Conservation (phyloP, 1,139 yeast genomes). For the Meyerozyma guilliermondii region DNA sequence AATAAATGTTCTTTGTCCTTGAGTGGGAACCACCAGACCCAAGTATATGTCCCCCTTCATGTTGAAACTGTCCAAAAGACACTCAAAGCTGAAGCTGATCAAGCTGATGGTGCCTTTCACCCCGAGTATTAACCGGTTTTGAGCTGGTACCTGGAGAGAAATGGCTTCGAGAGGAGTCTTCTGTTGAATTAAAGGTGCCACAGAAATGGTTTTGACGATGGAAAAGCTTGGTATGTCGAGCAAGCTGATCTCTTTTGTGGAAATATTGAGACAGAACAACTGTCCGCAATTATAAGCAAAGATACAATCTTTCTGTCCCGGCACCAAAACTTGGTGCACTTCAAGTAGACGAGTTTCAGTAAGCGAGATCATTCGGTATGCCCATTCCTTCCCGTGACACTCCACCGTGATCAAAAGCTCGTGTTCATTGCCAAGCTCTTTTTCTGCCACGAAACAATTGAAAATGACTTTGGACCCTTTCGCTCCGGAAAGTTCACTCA, state of each 20-base stretch:
- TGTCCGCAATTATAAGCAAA: slow-evolving; percentile 24
- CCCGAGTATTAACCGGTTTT: slow-evolving; percentile 40
- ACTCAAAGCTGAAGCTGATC: slow-evolving; percentile 40
- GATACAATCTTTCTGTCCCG: slow-evolving; percentile 6
- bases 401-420: slow-evolving; percentile 23
- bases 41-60: slow-evolving; percentile 24
- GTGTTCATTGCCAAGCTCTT: slow-evolving; percentile 8
- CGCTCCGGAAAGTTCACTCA: slow-evolving; percentile 2
- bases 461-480: slow-evolving; percentile 14
- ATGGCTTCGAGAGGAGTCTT: slow-evolving; percentile 7
- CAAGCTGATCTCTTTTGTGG: slow-evolving; percentile 14
- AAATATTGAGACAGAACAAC: slow-evolving; percentile 21
- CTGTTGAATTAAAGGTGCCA: slow-evolving; percentile 14
- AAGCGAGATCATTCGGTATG: slow-evolving; percentile 21
- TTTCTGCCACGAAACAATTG: slow-evolving; percentile 18
- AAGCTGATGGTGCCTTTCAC: slow-evolving; percentile 34
- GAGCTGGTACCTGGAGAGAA: slow-evolving; percentile 28
- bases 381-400: slow-evolving; percentile 9
- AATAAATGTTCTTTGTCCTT: slow-evolving; percentile 38
- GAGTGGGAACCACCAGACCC: slow-evolving; percentile 34
- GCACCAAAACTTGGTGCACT: slow-evolving; percentile 12
- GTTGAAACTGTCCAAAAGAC: slow-evolving; percentile 36
- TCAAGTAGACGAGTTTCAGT: slow-evolving; percentile 18
- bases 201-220: slow-evolving; percentile 15
- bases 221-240: slow-evolving; percentile 21